Percentiles rank a stretch among this genome's conserved stretches.
These are phyloP conservation scores for Fusarium lateritium DNA, from an alignment of 2,329 filamentous ascomycete species.

Conservation along the genomic window DNA sequence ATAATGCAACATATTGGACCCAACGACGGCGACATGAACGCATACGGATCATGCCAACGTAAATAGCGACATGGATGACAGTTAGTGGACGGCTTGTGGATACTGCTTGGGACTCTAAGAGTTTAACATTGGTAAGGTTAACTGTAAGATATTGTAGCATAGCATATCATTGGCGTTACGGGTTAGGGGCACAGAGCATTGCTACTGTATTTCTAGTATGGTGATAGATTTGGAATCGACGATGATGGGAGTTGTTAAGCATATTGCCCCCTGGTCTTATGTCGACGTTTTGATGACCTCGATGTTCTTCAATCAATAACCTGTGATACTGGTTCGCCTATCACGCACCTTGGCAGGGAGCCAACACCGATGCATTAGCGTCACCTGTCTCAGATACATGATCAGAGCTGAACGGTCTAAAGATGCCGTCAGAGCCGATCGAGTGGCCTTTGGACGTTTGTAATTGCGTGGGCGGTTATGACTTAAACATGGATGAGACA, in stretches of 20 bases:
- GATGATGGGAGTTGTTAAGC: not conserved
- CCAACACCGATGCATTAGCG: constrained; percentile 11
- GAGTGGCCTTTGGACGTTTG: constrained; percentile 19
- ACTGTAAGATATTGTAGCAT: constrained; percentile 27
- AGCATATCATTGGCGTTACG: constrained; percentile 40
- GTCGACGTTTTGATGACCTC: not conserved
- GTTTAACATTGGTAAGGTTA: constrained; percentile 19
- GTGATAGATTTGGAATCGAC: constrained; percentile 19
- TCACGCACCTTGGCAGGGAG: not conserved
- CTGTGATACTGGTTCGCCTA: constrained; percentile 5
- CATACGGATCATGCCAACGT: constrained; percentile 5
- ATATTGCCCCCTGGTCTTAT: not conserved
- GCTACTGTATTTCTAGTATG: not conserved
- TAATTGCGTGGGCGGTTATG: constrained; percentile 26
- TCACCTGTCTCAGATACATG: not conserved
- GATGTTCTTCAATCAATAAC: not conserved
- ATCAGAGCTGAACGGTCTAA: constrained; percentile 3
- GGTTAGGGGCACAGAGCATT: constrained; percentile 10
- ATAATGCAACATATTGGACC: constrained; percentile 19
- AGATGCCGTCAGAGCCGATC: constrained; percentile 46
- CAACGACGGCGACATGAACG: constrained; percentile 15
- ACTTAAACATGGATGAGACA: constrained; percentile 25
- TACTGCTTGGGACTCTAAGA: not conserved
- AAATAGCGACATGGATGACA: constrained; percentile 17
- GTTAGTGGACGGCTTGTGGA: constrained; percentile 3